These are phyloP conservation scores for Candida odintsovae DNA, from an alignment of 805 yeast genomes.

Conservation along the genomic window DNA sequence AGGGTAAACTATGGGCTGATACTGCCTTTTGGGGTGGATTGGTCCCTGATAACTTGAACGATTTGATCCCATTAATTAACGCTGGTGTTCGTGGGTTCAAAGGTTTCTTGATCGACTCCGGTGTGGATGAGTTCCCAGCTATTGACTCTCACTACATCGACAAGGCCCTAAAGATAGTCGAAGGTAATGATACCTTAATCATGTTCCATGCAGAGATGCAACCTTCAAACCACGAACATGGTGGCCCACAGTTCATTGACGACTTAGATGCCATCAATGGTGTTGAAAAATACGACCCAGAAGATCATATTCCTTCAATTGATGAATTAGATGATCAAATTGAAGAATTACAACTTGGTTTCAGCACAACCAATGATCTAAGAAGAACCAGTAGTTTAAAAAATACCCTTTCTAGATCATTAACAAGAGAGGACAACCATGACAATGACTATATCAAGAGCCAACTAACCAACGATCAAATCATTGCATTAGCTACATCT, in stretches of 20 bases:
- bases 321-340: conserved; percentile 16
- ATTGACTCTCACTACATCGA: conserved; percentile 60
- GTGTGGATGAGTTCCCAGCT: conserved; percentile 95
- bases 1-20: conserved; percentile 83
- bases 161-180: conserved; percentile 57
- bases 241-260: conserved; percentile 21
- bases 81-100: conserved; percentile 94
- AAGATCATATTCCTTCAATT: neutral
- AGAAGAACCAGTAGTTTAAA: conserved; percentile 4
- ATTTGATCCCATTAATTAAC: conserved; percentile 67
- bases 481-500: conserved; percentile 46
- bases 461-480: conserved; percentile 45
- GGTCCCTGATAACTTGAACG: conserved; percentile 68
- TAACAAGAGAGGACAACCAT: conserved; percentile 2
- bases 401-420: conserved; percentile 3
- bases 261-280: neutral
- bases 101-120: conserved; percentile 87
- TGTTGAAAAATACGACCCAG: conserved; percentile 1
- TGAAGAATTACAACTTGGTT: conserved; percentile 20
- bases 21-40: conserved; percentile 97
- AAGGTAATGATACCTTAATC: conserved; percentile 60
- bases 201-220: conserved; percentile 96
- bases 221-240: conserved; percentile 31
- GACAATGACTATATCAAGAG: conserved; percentile 3
- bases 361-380: neutral